Conservation (phyloP, 2,329 filamentous ascomycete species). For the Leptographium wingfieldii region DNA sequence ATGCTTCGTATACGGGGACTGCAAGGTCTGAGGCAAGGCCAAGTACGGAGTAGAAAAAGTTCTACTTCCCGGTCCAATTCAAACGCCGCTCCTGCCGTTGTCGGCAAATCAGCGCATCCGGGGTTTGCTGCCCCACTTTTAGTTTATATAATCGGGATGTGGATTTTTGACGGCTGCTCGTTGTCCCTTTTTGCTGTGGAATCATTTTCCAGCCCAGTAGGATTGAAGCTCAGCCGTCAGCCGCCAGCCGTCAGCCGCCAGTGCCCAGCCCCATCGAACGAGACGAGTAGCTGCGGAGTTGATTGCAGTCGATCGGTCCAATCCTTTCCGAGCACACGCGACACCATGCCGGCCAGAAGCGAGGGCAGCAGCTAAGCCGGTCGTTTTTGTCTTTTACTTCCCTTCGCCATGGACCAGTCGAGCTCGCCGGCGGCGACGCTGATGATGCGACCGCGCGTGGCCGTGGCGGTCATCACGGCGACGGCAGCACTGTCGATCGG, state of each 20-base stretch:
- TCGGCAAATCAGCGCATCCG: not conserved
- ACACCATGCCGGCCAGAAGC: no score
- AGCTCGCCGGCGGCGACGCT: conserved; percentile 4
- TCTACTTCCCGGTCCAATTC: not conserved
- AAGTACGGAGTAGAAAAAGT: not conserved
- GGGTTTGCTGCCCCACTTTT: not conserved
- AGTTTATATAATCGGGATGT: not conserved
- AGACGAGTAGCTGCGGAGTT: not conserved
- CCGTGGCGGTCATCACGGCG: conserved; percentile 9
- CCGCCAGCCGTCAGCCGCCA: no score
- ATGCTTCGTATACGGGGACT: no score
- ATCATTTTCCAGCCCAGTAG: no score
- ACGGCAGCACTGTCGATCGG: conserved; percentile 10
- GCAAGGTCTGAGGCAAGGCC: no score
- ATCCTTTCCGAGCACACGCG: no score
- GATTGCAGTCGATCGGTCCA: no score
- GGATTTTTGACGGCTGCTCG: not conserved
- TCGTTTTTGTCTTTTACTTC: no score
- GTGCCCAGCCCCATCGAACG: no score
- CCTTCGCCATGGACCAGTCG: conserved; percentile 8
- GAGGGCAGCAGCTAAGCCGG: no score
- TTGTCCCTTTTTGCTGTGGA: no score
- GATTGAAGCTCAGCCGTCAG: no score
- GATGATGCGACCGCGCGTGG: conserved; percentile 10
- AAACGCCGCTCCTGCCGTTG: not conserved